Conservation (phyloP, 345 rosid species). For the Raphanus raphanistrum region DNA sequence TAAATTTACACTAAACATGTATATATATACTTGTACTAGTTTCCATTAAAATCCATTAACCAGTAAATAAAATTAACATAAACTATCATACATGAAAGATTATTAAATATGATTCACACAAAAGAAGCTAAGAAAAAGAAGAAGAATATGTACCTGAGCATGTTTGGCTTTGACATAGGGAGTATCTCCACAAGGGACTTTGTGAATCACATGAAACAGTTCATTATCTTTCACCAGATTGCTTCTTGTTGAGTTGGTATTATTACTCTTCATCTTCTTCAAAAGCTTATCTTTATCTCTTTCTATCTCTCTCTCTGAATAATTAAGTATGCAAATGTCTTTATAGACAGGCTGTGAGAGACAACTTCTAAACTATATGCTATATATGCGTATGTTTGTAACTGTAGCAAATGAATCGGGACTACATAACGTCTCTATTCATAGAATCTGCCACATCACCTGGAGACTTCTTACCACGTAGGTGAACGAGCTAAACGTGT, state of each 20-base stretch:
- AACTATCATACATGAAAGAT: neutral
- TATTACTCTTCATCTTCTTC: constrained; percentile 26
- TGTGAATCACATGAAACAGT: constrained; percentile 62
- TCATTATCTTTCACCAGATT: constrained; percentile 41
- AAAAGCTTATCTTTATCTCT: constrained; percentile 34
- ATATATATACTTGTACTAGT: neutral
- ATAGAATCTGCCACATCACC: constrained; percentile 20
- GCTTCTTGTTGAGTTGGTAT: constrained; percentile 1
- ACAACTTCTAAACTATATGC: neutral
- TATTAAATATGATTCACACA: neutral
- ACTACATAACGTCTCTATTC: constrained; percentile 14
- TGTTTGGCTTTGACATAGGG: constrained; percentile 86
- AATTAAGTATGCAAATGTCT: constrained; percentile 2
- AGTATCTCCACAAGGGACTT: constrained; percentile 82
- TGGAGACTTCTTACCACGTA: constrained; percentile 28
- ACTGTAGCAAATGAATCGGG: constrained; percentile 18
- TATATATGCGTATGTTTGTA: constrained; percentile 17
- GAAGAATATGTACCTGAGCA: constrained; percentile 61
- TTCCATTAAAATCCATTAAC: no score
- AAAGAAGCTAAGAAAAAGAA: constrained; percentile 7
- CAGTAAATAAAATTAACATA: neutral
- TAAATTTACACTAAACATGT: neutral
- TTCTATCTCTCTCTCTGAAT: constrained; percentile 4
- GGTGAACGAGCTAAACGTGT: constrained; percentile 35
- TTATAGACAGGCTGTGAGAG: constrained; percentile 28